These are phyloP conservation scores for Plasmodium knowlesi DNA, from an alignment of 169 alveolate species.

Conservation along the genomic window DNA sequence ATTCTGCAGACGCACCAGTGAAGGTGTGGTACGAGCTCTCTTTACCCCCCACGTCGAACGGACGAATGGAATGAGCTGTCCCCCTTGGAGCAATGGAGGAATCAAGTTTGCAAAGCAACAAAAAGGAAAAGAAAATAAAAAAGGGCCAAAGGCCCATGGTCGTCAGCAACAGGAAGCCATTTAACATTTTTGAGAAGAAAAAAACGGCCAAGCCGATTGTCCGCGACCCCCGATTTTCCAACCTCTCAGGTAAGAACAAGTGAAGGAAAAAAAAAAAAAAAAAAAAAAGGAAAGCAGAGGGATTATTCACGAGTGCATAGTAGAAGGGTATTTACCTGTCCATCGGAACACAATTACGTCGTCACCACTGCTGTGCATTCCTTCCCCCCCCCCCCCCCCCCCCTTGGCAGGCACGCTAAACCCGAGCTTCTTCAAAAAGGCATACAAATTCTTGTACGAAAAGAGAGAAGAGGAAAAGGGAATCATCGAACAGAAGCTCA, in stretches of 20 bases:
- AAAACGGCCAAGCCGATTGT: conserved; percentile 33
- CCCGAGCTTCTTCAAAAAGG: conserved; percentile 53
- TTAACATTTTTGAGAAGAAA: conserved; percentile 43
- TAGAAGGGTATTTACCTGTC: neutral
- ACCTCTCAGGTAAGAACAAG: conserved; percentile 28
- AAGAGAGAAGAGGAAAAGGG: conserved; percentile 48
- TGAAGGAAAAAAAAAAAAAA: neutral
- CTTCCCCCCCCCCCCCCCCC: neutral
- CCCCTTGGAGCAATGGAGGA: neutral
- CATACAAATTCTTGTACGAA: conserved; percentile 43
- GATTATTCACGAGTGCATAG: neutral
- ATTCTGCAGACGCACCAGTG: neutral
- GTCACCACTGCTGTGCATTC: neutral
- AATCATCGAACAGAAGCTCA: conserved; percentile 29
- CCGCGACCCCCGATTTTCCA: conserved; percentile 57
- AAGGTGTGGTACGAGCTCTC: neutral
- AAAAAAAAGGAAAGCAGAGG: neutral
- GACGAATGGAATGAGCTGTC: neutral
- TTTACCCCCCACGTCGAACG: neutral
- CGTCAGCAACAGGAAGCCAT: conserved; percentile 63
- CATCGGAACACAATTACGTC: neutral
- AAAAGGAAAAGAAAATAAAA: conserved; percentile 46
- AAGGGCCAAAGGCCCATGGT: conserved; percentile 44
- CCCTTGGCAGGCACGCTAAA: conserved; percentile 27
- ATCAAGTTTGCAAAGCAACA: neutral